phyloP scores from a whole-genome alignment of 1,139 yeast species.

The Meyerozyma athensensis region DNA sequence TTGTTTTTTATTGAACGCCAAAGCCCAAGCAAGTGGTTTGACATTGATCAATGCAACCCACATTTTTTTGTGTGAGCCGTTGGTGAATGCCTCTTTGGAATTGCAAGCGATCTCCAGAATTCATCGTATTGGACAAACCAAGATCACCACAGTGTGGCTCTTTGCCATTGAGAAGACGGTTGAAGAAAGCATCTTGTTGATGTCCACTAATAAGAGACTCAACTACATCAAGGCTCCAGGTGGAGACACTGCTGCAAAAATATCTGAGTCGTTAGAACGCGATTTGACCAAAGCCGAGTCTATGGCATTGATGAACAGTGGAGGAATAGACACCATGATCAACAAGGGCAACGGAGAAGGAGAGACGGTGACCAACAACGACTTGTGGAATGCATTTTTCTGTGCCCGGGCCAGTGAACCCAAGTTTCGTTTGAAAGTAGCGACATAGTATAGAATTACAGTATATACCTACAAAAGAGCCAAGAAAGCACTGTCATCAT shows the following conservation, averaged over 20 bases:
- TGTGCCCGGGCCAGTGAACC: conserved; percentile 18
- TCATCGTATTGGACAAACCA: conserved; percentile 85
- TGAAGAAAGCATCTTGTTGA: conserved; percentile 79
- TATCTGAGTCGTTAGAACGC: conserved; percentile 14
- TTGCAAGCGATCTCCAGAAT: conserved; percentile 88
- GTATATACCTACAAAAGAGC: conserved; percentile 7
- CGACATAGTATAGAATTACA: not conserved
- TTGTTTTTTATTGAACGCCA: conserved; percentile 79
- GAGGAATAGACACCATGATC: conserved; percentile 39
- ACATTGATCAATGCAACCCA: conserved; percentile 90
- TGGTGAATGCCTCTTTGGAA: conserved; percentile 83
- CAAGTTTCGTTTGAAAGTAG: not conserved
- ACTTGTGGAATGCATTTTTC: conserved; percentile 60
- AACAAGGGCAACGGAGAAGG: conserved; percentile 43
- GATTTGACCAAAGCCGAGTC: conserved; percentile 32
- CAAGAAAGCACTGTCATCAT: conserved; percentile 58
- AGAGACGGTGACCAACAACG: conserved; percentile 50
- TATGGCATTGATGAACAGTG: conserved; percentile 32
- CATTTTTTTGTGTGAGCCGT: conserved; percentile 84
- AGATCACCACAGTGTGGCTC: conserved; percentile 84
- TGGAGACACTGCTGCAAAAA: conserved; percentile 1
- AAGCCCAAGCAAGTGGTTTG: conserved; percentile 83
- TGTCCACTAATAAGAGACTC: conserved; percentile 48
- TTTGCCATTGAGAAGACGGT: conserved; percentile 79
- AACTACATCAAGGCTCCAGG: conserved; percentile 24